These are phyloP conservation scores for Simplicillium aogashimaense DNA, from an alignment of 2,329 filamentous ascomycete species.

Conservation along the genomic window DNA sequence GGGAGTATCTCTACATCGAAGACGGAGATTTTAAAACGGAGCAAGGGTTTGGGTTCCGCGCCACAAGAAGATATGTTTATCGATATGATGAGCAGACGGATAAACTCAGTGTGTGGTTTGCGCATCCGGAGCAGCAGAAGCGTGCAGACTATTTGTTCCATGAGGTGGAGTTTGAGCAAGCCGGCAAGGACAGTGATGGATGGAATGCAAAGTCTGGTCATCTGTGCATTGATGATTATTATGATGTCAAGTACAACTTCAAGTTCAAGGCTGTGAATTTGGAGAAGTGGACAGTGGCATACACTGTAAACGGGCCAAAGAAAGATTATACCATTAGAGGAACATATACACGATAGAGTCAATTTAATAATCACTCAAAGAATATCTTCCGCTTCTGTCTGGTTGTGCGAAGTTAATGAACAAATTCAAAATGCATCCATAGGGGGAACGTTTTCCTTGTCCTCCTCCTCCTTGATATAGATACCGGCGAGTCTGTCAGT, in stretches of 20 bases:
- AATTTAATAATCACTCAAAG: not conserved
- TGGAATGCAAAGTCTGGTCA: slow-evolving; percentile 60
- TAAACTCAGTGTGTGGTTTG: slow-evolving; percentile 63
- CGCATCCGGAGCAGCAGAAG: slow-evolving; percentile 49
- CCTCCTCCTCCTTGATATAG: no score
- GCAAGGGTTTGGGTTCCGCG: slow-evolving; percentile 46
- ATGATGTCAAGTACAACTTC: slow-evolving; percentile 62
- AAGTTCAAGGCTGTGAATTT: slow-evolving; percentile 47
- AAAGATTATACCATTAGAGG: slow-evolving; percentile 61
- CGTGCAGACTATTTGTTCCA: slow-evolving; percentile 68
- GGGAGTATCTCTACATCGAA: slow-evolving; percentile 61
- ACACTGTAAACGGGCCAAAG: slow-evolving; percentile 59
- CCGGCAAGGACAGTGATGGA: slow-evolving; percentile 23
- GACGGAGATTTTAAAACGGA: slow-evolving; percentile 54
- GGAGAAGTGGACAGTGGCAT: slow-evolving; percentile 47
- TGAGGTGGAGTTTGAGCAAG: slow-evolving; percentile 50
- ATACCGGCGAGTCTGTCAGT: no score
- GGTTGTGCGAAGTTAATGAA: not conserved
- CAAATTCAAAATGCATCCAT: no score
- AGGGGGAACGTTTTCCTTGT: no score
- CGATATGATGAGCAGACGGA: slow-evolving; percentile 55
- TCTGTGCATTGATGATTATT: slow-evolving; percentile 62
- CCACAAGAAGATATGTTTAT: slow-evolving; percentile 61
- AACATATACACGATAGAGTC: slow-evolving; percentile 31
- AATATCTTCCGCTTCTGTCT: slow-evolving; percentile 14